These are phyloP conservation scores for Cercospora zeae-maydis DNA, from an alignment of 2,329 filamentous ascomycete genomes.

Conservation along the genomic window DNA sequence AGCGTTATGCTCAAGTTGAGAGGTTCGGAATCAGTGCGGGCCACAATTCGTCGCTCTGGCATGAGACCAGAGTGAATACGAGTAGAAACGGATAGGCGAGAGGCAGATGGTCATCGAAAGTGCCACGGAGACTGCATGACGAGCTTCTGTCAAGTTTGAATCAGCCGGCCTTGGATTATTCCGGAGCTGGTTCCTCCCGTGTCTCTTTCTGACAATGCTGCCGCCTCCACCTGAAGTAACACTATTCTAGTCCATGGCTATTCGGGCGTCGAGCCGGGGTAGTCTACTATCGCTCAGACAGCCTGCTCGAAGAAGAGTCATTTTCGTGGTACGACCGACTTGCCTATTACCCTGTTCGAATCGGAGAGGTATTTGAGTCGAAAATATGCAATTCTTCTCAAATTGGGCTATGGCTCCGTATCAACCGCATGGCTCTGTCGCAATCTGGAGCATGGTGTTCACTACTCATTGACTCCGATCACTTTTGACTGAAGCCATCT, in stretches of 20 bases:
- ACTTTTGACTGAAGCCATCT: not conserved
- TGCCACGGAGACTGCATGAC: not conserved
- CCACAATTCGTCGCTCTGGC: conserved; percentile 46
- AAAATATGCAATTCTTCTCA: conserved; percentile 40
- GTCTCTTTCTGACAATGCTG: not conserved
- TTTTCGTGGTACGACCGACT: not conserved
- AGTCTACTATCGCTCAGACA: not conserved
- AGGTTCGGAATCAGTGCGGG: conserved; percentile 70
- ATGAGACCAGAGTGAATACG: not conserved
- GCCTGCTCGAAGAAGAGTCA: not conserved
- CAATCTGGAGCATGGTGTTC: conserved; percentile 28
- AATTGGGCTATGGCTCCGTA: conserved; percentile 41
- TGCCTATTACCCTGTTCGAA: conserved; percentile 32
- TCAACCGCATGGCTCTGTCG: conserved; percentile 43
- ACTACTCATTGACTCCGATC: not conserved
- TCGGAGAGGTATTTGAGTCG: conserved; percentile 32
- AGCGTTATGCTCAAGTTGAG: conserved; percentile 60
- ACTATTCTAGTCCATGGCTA: too few species aligned
- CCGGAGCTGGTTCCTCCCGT: too few species aligned
- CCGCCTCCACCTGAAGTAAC: not conserved
- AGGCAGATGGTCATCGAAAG: not conserved
- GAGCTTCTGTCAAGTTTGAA: not conserved
- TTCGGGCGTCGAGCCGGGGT: too few species aligned
- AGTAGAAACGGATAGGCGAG: not conserved
- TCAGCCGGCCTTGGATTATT: too few species aligned